These are phyloP conservation scores for Cladosporium sp. DNA, from an alignment of 2,329 filamentous ascomycete species.

Conservation along the genomic window DNA sequence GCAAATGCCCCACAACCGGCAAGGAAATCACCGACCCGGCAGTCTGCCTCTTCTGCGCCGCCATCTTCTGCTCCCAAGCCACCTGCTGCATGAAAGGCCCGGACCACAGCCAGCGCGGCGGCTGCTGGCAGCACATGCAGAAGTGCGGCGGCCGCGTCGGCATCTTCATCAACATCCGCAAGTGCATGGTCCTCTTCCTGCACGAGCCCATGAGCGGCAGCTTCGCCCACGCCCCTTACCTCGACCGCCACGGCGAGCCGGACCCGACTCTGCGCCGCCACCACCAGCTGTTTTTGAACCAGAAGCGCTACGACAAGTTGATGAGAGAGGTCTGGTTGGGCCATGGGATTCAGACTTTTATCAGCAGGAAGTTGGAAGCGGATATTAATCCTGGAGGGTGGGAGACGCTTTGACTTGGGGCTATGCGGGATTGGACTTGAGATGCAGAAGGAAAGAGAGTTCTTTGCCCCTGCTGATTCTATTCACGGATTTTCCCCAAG, in stretches of 20 bases:
- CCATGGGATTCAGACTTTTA: conserved; percentile 81
- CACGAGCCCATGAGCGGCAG: conserved; percentile 73
- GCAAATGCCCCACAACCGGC: conserved; percentile 80
- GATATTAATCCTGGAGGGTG: conserved; percentile 97
- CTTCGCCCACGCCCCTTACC: conserved; percentile 83
- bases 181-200: conserved; percentile 86
- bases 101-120: conserved; percentile 51
- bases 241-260: conserved; percentile 92
- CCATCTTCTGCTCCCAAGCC: conserved; percentile 93
- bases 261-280: conserved; percentile 82
- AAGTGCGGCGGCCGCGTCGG: conserved; percentile 88
- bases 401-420: conserved; percentile 59
- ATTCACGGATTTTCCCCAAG: too few relatives aligned
- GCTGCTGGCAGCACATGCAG: conserved; percentile 83
- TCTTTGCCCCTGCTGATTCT: too few relatives aligned
- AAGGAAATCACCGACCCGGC: conserved; percentile 88
- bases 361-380: conserved; percentile 83
- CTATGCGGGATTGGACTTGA: background rate
- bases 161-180: conserved; percentile 94
- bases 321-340: conserved; percentile 80
- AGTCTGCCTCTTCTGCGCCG: conserved; percentile 90
- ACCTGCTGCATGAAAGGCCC: conserved; percentile 72
- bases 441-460: too few relatives aligned
- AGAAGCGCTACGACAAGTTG: conserved; percentile 86
- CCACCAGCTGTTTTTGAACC: conserved; percentile 86